Evolutionary conservation across 2,329 filamentous ascomycete genomes (phyloP).

Genomic region (Phaeophleospora eucalypticola): DNA sequence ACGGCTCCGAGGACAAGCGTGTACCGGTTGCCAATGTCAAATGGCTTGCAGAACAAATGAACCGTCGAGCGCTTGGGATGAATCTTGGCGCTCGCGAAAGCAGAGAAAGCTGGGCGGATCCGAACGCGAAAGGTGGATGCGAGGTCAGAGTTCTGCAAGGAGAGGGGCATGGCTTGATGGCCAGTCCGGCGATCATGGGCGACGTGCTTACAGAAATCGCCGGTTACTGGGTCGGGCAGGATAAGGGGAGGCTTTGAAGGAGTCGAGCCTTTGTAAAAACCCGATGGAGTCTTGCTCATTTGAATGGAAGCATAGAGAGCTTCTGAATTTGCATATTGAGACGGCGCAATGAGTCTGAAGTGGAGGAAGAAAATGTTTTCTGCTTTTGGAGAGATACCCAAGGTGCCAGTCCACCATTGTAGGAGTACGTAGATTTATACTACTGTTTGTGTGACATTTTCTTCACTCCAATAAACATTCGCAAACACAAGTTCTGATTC

Average conservation of each 20-base stretch:
- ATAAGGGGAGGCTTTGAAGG: slow-evolving; percentile 10
- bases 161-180: slow-evolving; percentile 95
- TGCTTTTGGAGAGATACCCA: background rate
- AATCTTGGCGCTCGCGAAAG: slow-evolving; percentile 8
- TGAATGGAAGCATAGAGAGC: no score
- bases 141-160: slow-evolving; percentile 87
- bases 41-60: slow-evolving; percentile 94
- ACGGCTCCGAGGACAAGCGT: slow-evolving; percentile 82
- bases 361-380: background rate
- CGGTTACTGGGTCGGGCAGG: slow-evolving; percentile 64
- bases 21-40: slow-evolving; percentile 93
- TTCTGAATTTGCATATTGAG: background rate
- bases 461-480: no score
- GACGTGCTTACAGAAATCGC: slow-evolving; percentile 91
- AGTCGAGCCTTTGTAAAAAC: background rate
- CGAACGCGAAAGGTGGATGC: slow-evolving; percentile 54
- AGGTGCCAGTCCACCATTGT: background rate
- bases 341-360: background rate
- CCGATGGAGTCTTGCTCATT: no score
- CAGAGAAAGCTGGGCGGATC: slow-evolving; percentile 6
- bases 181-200: slow-evolving; percentile 87
- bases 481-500: no score
- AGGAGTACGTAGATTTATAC: background rate
- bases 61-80: slow-evolving; percentile 23
- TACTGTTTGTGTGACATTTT: background rate